Conservation (phyloP, 2,329 filamentous ascomycete species). For the Aspergillus neotritici region DNA sequence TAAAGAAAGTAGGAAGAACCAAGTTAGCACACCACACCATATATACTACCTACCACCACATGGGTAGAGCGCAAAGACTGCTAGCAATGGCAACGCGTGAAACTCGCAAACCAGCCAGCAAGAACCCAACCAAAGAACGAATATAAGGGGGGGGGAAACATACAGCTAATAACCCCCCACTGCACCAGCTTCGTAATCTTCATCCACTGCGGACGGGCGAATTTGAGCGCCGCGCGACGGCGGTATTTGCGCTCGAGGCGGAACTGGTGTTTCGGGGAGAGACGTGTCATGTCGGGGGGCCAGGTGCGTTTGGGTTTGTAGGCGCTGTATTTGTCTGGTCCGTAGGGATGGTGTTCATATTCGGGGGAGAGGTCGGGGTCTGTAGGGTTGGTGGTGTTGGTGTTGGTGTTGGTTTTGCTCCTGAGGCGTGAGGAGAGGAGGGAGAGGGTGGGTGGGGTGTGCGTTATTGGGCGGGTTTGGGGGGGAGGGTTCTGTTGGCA, state of each 20-base stretch:
- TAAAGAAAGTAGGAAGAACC: conserved; percentile 17
- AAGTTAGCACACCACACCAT: not conserved
- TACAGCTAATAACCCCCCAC: conserved; percentile 50
- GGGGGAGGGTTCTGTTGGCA: no score
- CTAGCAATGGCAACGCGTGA: no score
- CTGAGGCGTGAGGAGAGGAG: not conserved
- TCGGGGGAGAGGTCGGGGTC: not conserved
- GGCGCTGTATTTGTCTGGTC: conserved; percentile 41
- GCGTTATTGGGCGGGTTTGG: no score
- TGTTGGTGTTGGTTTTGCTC: not conserved
- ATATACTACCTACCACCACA: not conserved
- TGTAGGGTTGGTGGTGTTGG: not conserved
- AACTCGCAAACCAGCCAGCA: no score
- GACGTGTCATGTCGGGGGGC: conserved; percentile 59
- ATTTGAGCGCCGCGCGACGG: conserved; percentile 56
- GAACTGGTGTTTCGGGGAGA: conserved; percentile 62
- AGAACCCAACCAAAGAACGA: not conserved
- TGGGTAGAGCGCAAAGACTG: no score
- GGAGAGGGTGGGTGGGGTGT: no score
- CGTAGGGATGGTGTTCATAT: conserved; percentile 22
- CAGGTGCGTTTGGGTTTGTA: conserved; percentile 57
- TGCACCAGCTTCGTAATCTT: conserved; percentile 55
- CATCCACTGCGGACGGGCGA: conserved; percentile 53
- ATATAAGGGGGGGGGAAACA: conserved; percentile 20
- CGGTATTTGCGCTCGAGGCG: conserved; percentile 62